These are phyloP conservation scores for Amanita pallidorosea DNA, from an alignment of 768 basidiomycete genomes.

Conservation along the genomic window DNA sequence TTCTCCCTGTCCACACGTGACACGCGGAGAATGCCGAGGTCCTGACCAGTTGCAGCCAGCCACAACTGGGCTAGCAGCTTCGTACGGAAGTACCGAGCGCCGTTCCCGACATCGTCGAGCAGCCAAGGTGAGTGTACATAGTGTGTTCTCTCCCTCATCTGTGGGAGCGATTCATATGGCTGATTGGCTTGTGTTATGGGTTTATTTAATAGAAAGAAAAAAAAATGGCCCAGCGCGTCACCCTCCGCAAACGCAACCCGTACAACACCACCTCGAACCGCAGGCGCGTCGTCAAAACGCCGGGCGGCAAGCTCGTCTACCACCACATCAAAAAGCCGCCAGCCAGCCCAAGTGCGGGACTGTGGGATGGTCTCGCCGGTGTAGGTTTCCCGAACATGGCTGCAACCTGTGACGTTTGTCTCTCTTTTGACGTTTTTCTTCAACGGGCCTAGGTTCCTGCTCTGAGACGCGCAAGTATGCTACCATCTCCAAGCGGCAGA, in stretches of 20 bases:
- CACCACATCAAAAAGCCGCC: constrained; percentile 94
- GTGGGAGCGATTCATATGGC: too few relatives aligned
- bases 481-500: constrained; percentile 92
- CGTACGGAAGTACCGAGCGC: constrained; percentile 31
- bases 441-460: constrained; percentile 62
- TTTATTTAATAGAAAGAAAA: background rate
- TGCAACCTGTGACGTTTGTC: too few relatives aligned
- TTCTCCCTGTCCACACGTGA: too few relatives aligned
- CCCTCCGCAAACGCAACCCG: constrained; percentile 94
- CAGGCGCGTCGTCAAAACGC: constrained; percentile 93
- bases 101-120: constrained; percentile 48
- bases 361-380: constrained; percentile 91
- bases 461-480: constrained; percentile 92
- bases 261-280: constrained; percentile 98
- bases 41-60: constrained; percentile 5
- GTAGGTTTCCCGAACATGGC: constrained; percentile 39
- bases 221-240: constrained; percentile 95
- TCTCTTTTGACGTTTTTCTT: too few relatives aligned
- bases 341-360: constrained; percentile 96
- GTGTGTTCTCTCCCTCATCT: background rate
- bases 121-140: constrained; percentile 47
- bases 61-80: constrained; percentile 19
- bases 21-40: background rate
- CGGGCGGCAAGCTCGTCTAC: constrained; percentile 96
- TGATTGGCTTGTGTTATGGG: background rate